These are phyloP conservation scores for Botrytis hyacinthi DNA, from an alignment of 2,329 filamentous ascomycete species.

Conservation along the genomic window DNA sequence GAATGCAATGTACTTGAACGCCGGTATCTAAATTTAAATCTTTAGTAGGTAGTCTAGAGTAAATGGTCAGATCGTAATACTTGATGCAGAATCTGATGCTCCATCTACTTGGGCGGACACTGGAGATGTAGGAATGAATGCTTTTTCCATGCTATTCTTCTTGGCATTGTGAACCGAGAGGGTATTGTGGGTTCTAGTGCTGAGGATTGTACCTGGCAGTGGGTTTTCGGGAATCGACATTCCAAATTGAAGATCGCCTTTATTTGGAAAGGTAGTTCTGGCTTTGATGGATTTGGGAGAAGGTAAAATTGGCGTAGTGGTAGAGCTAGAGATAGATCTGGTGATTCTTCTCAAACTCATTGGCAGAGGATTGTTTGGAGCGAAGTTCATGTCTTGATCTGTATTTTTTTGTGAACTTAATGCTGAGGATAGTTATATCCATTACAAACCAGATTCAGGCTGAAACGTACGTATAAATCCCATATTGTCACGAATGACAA, in stretches of 20 bases:
- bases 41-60: neutral
- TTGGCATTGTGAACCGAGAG: neutral
- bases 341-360: neutral
- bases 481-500: neutral
- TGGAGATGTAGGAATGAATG: too few species aligned
- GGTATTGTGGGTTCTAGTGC: neutral
- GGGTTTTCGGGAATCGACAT: neutral
- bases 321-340: neutral
- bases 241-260: neutral
- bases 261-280: neutral
- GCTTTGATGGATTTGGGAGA: neutral
- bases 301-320: too few species aligned
- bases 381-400: neutral
- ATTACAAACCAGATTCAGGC: neutral
- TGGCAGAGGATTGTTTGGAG: neutral
- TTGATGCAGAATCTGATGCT: neutral
- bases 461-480: slow-evolving; percentile 8
- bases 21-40: neutral
- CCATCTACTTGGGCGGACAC: neutral
- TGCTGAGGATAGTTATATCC: neutral
- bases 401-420: neutral
- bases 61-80: neutral
- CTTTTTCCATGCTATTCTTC: neutral
- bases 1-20: too few species aligned
- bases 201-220: neutral